Evolutionary conservation across 139 green algal genomes (phyloP), one percentile per base, ranked within the genome.

Genomic region (Auxenochlorella protothecoides): DNA sequence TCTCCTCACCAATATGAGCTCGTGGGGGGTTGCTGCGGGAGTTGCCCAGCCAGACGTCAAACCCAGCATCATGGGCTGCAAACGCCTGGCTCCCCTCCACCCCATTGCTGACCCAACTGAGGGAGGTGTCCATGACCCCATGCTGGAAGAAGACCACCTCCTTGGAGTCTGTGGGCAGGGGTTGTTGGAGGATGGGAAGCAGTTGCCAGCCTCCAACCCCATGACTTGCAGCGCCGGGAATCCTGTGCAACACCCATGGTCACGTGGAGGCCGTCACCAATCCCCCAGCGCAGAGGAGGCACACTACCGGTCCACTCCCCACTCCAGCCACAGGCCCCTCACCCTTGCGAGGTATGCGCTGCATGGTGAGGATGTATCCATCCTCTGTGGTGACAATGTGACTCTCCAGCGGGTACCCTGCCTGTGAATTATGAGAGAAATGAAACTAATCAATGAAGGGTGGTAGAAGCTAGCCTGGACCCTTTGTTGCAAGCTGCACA

Each of bases 111-210:
- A 44, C 27, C 27, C 27, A 44, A 44, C 27, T 44, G 27, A 44
- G 27, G 27, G 27, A 44, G 27, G 27, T 44, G 27, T 44, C 27
- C 27, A 44, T 44, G 27, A 44, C 27, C 27, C 27, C 89, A 66
- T 94, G 89, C 85, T 91, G 86, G 87, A 93, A 98, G 77, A 92
- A 91, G 16, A 88, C 89, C 44, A 89, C 87, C 64, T 91, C 84
- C 5, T 73, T 72, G 6, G 85, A 79, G 51, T 79, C 85, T 71
- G 74, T 69, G 27, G 27, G 67, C 59, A 63, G 11, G 59, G 59
- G 59, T 63, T 12, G 11, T 63, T 63, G 59, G 59, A 15, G 59
- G 2, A 63, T 63, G 59, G 9, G 59, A 12, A 12, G 9, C 10
- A 15, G 2, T 12, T 63, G 59, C 65, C 51, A 69, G 65, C 65